Conservation (phyloP, 306 rosid genomes). For the Pyrus pyrifolia region DNA sequence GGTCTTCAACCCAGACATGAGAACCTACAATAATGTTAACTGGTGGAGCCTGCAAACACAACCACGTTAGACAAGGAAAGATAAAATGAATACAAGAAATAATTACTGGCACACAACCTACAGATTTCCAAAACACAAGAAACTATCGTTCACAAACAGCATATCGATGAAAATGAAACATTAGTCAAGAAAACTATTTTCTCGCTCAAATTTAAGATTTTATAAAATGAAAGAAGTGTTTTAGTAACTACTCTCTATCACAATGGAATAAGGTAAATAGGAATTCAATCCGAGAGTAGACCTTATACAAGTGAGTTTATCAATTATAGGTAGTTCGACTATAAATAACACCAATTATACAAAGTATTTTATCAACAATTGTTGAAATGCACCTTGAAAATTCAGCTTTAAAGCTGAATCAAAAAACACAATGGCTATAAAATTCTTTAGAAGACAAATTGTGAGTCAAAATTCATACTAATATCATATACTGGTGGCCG, state of each 20-base stretch:
- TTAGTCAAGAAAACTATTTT: not conserved
- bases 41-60: slow-evolving; percentile 73
- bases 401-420: not conserved
- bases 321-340: not conserved
- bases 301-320: not conserved
- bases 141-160: not conserved
- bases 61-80: slow-evolving; percentile 17
- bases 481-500: not conserved
- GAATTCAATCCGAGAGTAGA: not conserved
- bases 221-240: not conserved
- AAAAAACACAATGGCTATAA: not conserved
- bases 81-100: slow-evolving; percentile 14
- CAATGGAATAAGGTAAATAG: not conserved
- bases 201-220: not conserved
- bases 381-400: not conserved
- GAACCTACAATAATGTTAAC: slow-evolving; percentile 96
- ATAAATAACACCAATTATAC: too few relatives aligned
- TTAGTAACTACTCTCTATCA: not conserved
- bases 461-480: not conserved
- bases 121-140: not conserved
- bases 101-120: not conserved
- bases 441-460: not conserved
- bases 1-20: slow-evolving; percentile 99
- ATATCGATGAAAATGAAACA: not conserved
- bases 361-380: not conserved